Base-by-base conservation (phyloP, 495 filamentous ascomycete genomes). In the Xylaria curta region DNA sequence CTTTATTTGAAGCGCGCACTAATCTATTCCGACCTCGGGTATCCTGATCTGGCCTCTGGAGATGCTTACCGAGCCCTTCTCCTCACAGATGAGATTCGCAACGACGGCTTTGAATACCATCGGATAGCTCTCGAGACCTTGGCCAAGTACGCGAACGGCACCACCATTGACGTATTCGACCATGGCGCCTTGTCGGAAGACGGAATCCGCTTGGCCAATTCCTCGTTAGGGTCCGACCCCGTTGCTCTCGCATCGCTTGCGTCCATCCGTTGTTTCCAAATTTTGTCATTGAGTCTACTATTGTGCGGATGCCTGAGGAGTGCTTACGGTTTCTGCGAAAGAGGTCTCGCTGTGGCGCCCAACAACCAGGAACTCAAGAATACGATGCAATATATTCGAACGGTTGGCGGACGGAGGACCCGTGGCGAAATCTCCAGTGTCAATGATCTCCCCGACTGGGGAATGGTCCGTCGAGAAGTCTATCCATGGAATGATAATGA, bases 401-500 rank as follows among this genome's bases (percentile, higher is more conserved):
- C 80, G 40, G 80, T 87, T 24, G 83, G 82, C 31, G 76, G 82
- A 69, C 78, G 84, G 47, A 81, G 83, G 68, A 79, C 42, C 61
- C 77, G 80, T 19, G 77, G 79, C 68, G 77, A 79, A 7, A 74
- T 85, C 44, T 83, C 89, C 62, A 79, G 88, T 70, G 75, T 85
- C 9, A 84, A 84, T 63, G 74, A 85, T 24, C 83, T 93, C 38
- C 90, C 91, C 8, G 91, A 95, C 38, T 87, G 89, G 73, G 94
- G 94, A 3, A 84, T 87, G 69, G 94, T 94, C 49, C 90, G 94
- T 31, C 86, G 96, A 21, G 92, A 98, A 76, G 84, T 97, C 19
- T 99, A 99, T 80, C 93, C 94, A 17, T 99, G 96, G 96, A 98
- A 98, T 78, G 76, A 84, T 26, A 86, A 96, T 75, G 97, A 99